Evolutionary conservation across 2,329 filamentous ascomycete genomes (phyloP), one percentile per base, ranked within the genome.

Genomic region (Ophiosphaerella narmari): DNA sequence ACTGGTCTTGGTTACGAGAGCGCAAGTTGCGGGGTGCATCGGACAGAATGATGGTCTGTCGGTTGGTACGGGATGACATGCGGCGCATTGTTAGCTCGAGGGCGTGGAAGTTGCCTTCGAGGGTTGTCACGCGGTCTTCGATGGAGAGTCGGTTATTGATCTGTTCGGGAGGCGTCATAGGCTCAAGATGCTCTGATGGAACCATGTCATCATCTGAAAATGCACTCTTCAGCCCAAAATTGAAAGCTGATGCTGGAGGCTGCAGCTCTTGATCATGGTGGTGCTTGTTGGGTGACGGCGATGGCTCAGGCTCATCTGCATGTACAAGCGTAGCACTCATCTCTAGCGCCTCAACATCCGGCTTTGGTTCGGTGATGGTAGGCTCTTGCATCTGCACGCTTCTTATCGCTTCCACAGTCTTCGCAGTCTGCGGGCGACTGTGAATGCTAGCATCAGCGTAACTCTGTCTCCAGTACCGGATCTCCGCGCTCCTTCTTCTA

Each of bases 11-110:
- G 23, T 72, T 65, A 4, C 71, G 59, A 4, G 67, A 63, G 8
- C 68, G 64, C 1, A 68, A 59, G 12, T 62, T 70, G 38, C 65
- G 67, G 4, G 72, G 71, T 32, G 70, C 65, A 18, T 69, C 71
- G 40, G 72, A 70, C 8, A 74, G 65, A 34, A 74, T 71, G 48
- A 74, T 72, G 43, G 71, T 73, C 51, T 74, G 70, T 4, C 67
- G 67, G 38, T 69, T 69, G 48, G 54, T 71, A 52, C 65, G 67
- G 7, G 66, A 63, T 8, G 68, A 68, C 18, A 74, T 49, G 23
- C 67, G 66, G 33, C 62, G 68, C 7, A 73, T 53, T 1, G 68
- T 68, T 2, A 57, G 54, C 43, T 72, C 68, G 11, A 74, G 60
- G 8, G 52, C 57, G 1, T 63, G 62, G 46, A 71, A 58, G 31